Conservation (phyloP, 2,329 filamentous ascomycete species). For the Sporothrix curviconia region DNA sequence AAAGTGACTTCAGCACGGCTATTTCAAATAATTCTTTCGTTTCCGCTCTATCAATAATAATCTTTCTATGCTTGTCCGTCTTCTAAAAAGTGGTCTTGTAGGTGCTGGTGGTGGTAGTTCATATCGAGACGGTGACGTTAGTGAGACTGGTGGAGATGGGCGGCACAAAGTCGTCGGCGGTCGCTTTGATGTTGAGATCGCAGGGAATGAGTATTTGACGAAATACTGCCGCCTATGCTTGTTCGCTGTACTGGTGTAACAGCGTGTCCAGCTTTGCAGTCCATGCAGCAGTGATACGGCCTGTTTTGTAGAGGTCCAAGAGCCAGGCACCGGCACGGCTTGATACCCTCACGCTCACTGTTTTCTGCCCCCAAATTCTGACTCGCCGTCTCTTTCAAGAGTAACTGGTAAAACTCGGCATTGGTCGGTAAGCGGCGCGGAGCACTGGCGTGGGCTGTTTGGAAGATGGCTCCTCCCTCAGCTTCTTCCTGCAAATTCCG, state of each 20-base stretch:
- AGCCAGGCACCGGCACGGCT: neutral
- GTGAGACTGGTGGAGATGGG: neutral
- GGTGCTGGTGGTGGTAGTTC: neutral
- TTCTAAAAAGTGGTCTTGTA: neutral
- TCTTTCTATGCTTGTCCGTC: neutral
- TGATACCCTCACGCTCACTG: neutral
- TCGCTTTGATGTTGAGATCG: neutral
- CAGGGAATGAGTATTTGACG: neutral
- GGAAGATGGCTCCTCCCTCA: constrained; percentile 17
- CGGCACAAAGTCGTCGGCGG: neutral
- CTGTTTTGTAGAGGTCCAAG: constrained; percentile 4
- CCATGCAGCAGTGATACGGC: constrained; percentile 6
- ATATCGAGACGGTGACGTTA: no score
- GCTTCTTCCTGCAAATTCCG: constrained; percentile 22
- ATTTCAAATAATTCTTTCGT: no score
- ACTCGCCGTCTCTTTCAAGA: neutral
- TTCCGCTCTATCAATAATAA: neutral
- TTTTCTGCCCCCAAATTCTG: no score
- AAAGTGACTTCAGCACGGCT: no score
- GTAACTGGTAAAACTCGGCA: neutral
- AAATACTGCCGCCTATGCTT: neutral
- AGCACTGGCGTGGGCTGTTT: neutral
- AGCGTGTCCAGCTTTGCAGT: constrained; percentile 1
- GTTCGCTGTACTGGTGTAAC: neutral
- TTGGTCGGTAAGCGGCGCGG: constrained; percentile 7